Percentiles rank a stretch among this genome's conserved stretches.
phyloP scores from a whole-genome alignment of 169 alveolate genomes.

The Babesia sp. region DNA sequence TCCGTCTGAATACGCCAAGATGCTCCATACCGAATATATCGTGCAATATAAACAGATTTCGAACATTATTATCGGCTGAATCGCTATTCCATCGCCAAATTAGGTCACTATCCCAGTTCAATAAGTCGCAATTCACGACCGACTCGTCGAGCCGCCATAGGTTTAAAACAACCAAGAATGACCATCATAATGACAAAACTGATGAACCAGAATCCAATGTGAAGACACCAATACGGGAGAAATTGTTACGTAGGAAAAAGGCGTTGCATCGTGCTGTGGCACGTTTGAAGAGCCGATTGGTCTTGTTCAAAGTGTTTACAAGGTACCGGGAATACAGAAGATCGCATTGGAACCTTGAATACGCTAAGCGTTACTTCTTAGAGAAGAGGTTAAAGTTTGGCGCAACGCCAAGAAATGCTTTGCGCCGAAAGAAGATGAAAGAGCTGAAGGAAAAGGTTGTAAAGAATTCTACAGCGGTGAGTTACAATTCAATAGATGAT shows the following conservation, averaged over 20 bases:
- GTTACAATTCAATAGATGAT: background rate
- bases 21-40: no score
- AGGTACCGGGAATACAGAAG: background rate
- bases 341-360: background rate
- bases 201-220: background rate
- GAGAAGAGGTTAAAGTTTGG: conserved; percentile 38
- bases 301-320: background rate
- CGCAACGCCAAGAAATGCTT: conserved; percentile 20
- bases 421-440: conserved; percentile 26
- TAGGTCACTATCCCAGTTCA: no score
- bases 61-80: no score
- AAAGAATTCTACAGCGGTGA: conserved; percentile 50
- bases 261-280: conserved; percentile 13
- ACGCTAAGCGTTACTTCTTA: conserved; percentile 1
- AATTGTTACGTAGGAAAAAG: background rate
- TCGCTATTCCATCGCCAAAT: no score
- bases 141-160: no score
- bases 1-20: no score
- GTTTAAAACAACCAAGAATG: no score
- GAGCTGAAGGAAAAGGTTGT: conserved; percentile 20
- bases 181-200: background rate
- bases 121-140: no score
- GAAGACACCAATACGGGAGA: background rate
- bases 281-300: background rate
- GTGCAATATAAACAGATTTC: no score